Evolutionary conservation across 1,284 basidiomycete species (phyloP).

Genomic region (Spongispora temasekensis): DNA sequence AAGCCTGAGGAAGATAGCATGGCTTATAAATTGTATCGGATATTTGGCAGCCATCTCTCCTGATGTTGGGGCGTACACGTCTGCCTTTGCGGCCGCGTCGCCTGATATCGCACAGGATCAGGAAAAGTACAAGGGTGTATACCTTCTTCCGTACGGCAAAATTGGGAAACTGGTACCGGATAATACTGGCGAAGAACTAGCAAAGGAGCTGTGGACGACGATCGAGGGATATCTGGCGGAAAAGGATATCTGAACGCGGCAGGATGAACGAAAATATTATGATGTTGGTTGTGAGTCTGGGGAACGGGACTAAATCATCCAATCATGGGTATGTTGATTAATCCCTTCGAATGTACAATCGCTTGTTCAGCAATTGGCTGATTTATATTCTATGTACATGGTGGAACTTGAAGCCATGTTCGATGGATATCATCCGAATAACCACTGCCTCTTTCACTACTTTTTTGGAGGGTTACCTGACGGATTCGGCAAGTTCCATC

Average conservation of each 20-base stretch:
- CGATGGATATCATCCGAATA: no score
- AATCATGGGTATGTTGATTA: no score
- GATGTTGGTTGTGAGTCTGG: no score
- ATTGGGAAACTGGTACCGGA: conserved; percentile 30
- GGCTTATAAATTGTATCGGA: conserved; percentile 30
- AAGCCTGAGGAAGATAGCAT: conserved; percentile 18
- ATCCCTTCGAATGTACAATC: no score
- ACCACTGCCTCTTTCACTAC: no score
- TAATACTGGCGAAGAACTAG: conserved; percentile 36
- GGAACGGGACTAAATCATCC: no score
- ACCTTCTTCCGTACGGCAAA: conserved; percentile 41
- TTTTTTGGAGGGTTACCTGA: no score
- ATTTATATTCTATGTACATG: no score
- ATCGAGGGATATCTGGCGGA: conserved; percentile 37
- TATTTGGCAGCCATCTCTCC: conserved; percentile 40
- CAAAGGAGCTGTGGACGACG: conserved; percentile 46
- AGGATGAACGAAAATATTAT: no score
- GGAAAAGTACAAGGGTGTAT: conserved; percentile 47
- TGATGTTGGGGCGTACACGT: conserved; percentile 32
- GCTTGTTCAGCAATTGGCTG: no score
- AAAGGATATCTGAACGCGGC: conserved; percentile 24
- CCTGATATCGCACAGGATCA: conserved; percentile 37
- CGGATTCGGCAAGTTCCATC: no score
- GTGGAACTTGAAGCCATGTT: no score
- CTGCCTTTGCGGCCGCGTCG: conserved; percentile 50